Evolutionary conservation across 495 filamentous ascomycete genomes (phyloP).

Genomic region (Niebla homalea): DNA sequence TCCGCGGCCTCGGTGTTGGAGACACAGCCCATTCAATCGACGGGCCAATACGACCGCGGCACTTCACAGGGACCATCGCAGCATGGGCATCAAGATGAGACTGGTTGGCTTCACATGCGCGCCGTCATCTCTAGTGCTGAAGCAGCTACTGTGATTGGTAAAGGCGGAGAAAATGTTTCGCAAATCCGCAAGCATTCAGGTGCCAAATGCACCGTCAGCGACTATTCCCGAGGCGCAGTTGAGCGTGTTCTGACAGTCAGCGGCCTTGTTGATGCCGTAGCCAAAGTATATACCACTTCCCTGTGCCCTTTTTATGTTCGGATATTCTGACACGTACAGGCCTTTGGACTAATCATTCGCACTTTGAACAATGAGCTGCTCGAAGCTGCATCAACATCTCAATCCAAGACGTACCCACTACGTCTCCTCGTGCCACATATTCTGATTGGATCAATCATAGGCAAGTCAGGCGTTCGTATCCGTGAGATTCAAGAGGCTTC

Average conservation of each 20-base stretch:
- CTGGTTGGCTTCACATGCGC: slow-evolving; percentile 89
- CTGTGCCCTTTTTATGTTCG: neutral
- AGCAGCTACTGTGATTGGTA: slow-evolving; percentile 94
- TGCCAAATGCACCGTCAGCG: slow-evolving; percentile 96
- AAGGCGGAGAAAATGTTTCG: slow-evolving; percentile 95
- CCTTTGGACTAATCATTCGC: slow-evolving; percentile 94
- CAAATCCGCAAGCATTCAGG: slow-evolving; percentile 82
- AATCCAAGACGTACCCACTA: slow-evolving; percentile 94
- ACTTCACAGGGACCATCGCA: slow-evolving; percentile 35
- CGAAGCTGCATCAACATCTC: slow-evolving; percentile 67
- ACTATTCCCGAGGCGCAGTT: slow-evolving; percentile 90
- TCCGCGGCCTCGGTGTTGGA: slow-evolving; percentile 23
- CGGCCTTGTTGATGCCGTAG: slow-evolving; percentile 86
- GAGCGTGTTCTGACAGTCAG: slow-evolving; percentile 96
- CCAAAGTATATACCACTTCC: slow-evolving; percentile 56
- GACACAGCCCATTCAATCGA: slow-evolving; percentile 55
- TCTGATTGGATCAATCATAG: slow-evolving; percentile 96
- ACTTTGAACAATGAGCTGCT: slow-evolving; percentile 94
- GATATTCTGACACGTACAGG: slow-evolving; percentile 37
- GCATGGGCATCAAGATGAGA: slow-evolving; percentile 64
- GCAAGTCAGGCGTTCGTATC: slow-evolving; percentile 86
- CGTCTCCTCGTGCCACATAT: slow-evolving; percentile 93
- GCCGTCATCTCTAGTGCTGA: slow-evolving; percentile 93
- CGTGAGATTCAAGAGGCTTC: slow-evolving; percentile 98
- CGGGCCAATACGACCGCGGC: slow-evolving; percentile 40